These are phyloP conservation scores for Cinnamomum micranthum DNA, from an alignment of 164 flowering plant genomes.

Conservation along the genomic window DNA sequence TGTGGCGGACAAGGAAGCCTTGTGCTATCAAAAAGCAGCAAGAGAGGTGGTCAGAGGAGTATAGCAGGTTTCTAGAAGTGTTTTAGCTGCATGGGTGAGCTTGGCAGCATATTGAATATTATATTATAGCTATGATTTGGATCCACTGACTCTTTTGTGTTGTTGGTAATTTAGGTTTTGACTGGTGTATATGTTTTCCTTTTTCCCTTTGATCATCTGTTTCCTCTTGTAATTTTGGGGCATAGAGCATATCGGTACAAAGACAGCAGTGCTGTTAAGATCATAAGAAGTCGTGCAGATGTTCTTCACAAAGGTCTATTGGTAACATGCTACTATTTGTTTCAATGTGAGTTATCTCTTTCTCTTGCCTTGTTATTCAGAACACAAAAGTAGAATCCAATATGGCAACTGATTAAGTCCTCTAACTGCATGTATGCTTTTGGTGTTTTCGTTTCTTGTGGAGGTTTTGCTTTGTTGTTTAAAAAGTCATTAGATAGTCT, in stretches of 20 bases:
- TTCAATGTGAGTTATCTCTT: not conserved
- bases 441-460: too few species aligned
- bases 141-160: not conserved
- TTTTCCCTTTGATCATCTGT: not conserved
- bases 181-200: too few species aligned
- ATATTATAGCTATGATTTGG: too few species aligned
- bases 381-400: not conserved
- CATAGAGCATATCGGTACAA: conserved; percentile 94
- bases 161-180: too few species aligned
- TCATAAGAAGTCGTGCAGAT: conserved; percentile 87
- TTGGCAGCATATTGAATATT: conserved; percentile 97
- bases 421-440: not conserved
- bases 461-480: not conserved
- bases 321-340: conserved; percentile 31
- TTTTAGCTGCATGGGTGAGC: conserved; percentile 88
- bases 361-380: not conserved
- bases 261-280: conserved; percentile 90
- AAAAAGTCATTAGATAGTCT: not conserved
- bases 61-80: conserved; percentile 83
- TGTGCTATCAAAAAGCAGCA: conserved; percentile 91
- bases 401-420: not conserved
- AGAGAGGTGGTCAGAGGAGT: conserved; percentile 96
- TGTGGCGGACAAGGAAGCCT: conserved; percentile 73
- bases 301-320: conserved; percentile 89
- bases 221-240: conserved; percentile 18